Evolutionary conservation across 805 yeast genomes (phyloP).

Genomic region (Sugiyamaella boreocaroliniensis): DNA sequence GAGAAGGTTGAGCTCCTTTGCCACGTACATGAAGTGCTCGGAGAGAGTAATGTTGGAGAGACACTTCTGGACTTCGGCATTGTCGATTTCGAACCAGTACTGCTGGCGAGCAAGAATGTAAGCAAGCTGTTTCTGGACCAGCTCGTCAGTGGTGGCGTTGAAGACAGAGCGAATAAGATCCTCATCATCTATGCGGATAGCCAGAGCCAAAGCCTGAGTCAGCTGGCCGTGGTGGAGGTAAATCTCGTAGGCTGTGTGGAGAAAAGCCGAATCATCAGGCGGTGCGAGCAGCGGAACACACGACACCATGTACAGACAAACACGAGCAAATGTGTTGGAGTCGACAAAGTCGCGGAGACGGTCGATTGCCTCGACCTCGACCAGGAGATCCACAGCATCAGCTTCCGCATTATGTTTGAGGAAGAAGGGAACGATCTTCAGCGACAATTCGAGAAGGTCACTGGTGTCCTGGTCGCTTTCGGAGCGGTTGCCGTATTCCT

Average conservation of each 20-base stretch:
- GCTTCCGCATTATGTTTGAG: constrained; percentile 95
- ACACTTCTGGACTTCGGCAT: constrained; percentile 67
- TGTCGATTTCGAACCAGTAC: constrained; percentile 56
- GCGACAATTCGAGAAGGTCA: constrained; percentile 55
- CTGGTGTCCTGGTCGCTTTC: constrained; percentile 25
- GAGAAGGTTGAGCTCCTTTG: constrained; percentile 78
- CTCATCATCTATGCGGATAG: constrained; percentile 82
- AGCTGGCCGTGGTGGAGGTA: constrained; percentile 72
- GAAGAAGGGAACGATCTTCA: constrained; percentile 81
- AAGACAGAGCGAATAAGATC: constrained; percentile 72
- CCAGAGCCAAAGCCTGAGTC: constrained; percentile 85
- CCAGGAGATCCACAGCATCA: constrained; percentile 89
- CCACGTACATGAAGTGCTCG: constrained; percentile 72
- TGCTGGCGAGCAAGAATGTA: constrained; percentile 83
- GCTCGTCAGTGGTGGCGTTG: constrained; percentile 63
- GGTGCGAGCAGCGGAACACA: constrained; percentile 96
- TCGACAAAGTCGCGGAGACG: constrained; percentile 79
- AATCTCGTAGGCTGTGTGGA: constrained; percentile 82
- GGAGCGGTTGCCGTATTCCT: constrained; percentile 44
- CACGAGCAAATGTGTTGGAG: constrained; percentile 74
- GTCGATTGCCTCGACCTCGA: constrained; percentile 85
- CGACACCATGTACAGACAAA: constrained; percentile 87
- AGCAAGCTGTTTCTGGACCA: constrained; percentile 81
- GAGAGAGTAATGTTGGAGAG: constrained; percentile 72
- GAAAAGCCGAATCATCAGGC: constrained; percentile 81